Base-by-base conservation (phyloP, 805 yeast species). In the Lachancea meyersii region DNA sequence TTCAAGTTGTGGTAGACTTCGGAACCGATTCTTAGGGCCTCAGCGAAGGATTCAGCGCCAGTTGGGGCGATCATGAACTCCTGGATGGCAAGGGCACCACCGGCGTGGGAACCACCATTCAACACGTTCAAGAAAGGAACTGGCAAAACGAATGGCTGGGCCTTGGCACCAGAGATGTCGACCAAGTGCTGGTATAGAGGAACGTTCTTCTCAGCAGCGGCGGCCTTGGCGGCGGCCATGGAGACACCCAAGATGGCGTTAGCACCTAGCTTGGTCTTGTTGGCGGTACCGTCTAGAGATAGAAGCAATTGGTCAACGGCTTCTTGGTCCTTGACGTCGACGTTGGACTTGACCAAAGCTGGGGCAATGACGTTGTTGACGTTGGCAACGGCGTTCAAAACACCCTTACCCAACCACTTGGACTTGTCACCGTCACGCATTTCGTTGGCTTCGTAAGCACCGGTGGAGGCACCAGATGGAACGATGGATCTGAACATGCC, bases 91-190 rank as follows among this genome's bases (percentile, higher is more conserved):
- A 91, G 77, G 67, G 91, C 82, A 76, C 98, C 98, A 77, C 98
- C 98, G 65, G 98, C 98, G 76, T 91, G 98, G 65, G 95, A 84
- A 73, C 98, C 98, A 79, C 98, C 98, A 82, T 91, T 91, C 71
- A 91, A 78, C 55, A 91, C 98, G 76, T 91, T 91, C 76, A 86
- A 93, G 95, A 93, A 84, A 57, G 98, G 98, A 71, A 93, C 97
- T 70, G 98, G 98, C 68, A 91, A 76, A 48, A 93, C 97, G 70
- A 70, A 93, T 70, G 95, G 91, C 70, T 78, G 76, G 62, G 94
- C 72, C 53, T 58, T 65, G 53, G 79, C 60, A 48, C 78, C 80
- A 54, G 96, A 66, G 53, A 93, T 67, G 60, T 81, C 86, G 56
- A 94, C 78, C 68, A 93, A 72, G 76, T 91, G 96, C 66, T 79